Evolutionary conservation across 2,329 filamentous ascomycete genomes (phyloP), one percentile per base, ranked within the genome.

Genomic region (Sphaerulina populicola): DNA sequence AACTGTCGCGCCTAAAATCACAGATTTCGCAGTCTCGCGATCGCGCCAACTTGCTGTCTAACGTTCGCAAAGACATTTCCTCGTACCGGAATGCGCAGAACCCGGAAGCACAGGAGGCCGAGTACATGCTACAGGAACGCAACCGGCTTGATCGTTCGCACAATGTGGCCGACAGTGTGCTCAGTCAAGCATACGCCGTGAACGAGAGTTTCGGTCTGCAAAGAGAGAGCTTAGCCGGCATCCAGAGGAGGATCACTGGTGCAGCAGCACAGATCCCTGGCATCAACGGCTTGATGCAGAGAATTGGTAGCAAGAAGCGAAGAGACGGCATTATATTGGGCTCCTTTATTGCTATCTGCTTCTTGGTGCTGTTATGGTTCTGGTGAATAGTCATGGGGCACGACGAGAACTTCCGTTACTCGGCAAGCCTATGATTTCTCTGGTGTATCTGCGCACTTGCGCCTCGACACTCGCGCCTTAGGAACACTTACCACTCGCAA

Each of bases 41-140:
- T 69, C 83, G 89, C 58, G 86, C 87, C 51, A 95, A 97, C 69
- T 81, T 98, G 30, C 81, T 98, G 50, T 85, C 83, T 47, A 93
- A 88, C 64, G 89, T 98, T 44, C 86, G 88, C 57, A 86, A 85
- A 63, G 93, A 98, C 68, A 97, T 97, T 69, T 80, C 88, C 68
- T 83, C 88, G 49, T 96, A 95, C 73, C 86, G 86, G 49, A 80
- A 84, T 44, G 51, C 53, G 21, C 57, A 64, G 39, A 93, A 94
- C 66, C 87, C 88, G 7, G 86, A 81, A 60, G 82, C 82, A 2
- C 86, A 84, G 49, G 93, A 97, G 72, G 88, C 88, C 42, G 91
- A 98, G 55, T 98, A 97, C 74, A 96, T 98, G 90, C 78, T 98
- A 27, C 85, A 87, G 62, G 93, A 98, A 77, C 80, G 93, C 46